Base-by-base conservation (phyloP, 2,329 filamentous ascomycete genomes). In the Sporothrix schenckii region DNA sequence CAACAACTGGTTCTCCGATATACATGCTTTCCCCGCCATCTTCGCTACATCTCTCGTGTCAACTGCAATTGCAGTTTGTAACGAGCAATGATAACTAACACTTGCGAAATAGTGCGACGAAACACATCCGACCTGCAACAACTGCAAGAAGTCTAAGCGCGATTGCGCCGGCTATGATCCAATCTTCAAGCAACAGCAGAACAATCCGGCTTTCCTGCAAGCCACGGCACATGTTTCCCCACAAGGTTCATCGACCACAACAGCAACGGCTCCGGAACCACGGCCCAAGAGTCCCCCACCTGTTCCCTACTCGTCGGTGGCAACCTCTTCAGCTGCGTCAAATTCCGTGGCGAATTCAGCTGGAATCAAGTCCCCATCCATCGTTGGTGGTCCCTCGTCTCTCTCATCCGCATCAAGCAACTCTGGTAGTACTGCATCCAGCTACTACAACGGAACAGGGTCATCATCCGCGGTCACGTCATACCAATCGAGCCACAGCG, bases 131-230 rank as follows among this genome's bases (percentile, higher is more conserved):
- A 89, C 91, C 72, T 99, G 95, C 84, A 90, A 93, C 82, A 93
- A 95, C 78, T 95, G 92, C 82, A 90, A 91, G 78, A 95, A 95
- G 80, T 93, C 91, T 75, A 95, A 94, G 81, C 91, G 92, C 77
- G 92, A 94, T 76, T 95, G 92, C 77, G 79, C 93, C 65, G 92
- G 92, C 69, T 95, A 95, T 86, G 92, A 95, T 77, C 92, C 92
- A 50, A 92, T 94, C 77, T 95, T 94, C 83, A 92, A 93, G 80
- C 87, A 87, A 74, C 87, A 90, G 73, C 88, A 90, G 76, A 72
- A 66, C 30, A 70, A 66, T 30, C 69, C 72, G 2, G 68, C 47
- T 11, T 30, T 69, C 10, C n/a, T 69, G 50, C 71, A 71, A n/a
- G 41, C 69, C 4, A 61, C 52, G 27, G 21, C 39, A 39, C 63